phyloP scores from a whole-genome alignment of 371 early-diverging fungal genomes.

The Nematocida sp. region DNA sequence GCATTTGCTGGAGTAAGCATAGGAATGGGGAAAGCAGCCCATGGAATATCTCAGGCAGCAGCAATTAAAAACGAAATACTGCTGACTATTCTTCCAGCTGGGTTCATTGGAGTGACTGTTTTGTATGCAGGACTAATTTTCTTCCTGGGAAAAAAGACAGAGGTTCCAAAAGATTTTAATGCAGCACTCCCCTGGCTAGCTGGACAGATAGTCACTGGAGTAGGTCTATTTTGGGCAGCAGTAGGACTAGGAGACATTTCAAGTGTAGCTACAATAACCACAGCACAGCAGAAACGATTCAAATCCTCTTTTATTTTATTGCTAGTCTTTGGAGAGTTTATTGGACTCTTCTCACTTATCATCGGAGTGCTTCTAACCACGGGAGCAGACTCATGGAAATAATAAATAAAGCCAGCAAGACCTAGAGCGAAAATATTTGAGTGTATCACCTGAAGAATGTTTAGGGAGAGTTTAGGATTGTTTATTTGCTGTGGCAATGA shows the following conservation, averaged over 20 bases:
- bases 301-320: constrained; percentile 58
- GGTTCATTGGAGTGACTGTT: constrained; percentile 61
- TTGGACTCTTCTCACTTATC: constrained; percentile 61
- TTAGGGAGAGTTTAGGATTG: not conserved
- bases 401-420: not conserved
- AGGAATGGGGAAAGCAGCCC: constrained; percentile 55
- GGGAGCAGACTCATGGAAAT: not conserved
- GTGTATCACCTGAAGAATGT: not conserved
- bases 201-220: constrained; percentile 56
- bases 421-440: too few species aligned
- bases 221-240: constrained; percentile 57
- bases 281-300: constrained; percentile 64
- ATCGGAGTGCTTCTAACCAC: constrained; percentile 54
- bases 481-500: not conserved
- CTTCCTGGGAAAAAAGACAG: constrained; percentile 49
- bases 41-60: constrained; percentile 62
- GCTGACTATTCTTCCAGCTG: constrained; percentile 60
- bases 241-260: constrained; percentile 60
- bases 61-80: constrained; percentile 55
- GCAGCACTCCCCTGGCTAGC: constrained; percentile 52
- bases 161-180: constrained; percentile 20
- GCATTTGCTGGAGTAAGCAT: constrained; percentile 60
- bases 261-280: constrained; percentile 58
- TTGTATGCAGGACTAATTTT: constrained; percentile 60
- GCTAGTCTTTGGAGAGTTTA: constrained; percentile 64